A percentile compares a stretch with the other conserved stretches of the same genome.
Evolutionary conservation across 495 filamentous ascomycete species (phyloP).

Genomic region (Penicillium fimorum): DNA sequence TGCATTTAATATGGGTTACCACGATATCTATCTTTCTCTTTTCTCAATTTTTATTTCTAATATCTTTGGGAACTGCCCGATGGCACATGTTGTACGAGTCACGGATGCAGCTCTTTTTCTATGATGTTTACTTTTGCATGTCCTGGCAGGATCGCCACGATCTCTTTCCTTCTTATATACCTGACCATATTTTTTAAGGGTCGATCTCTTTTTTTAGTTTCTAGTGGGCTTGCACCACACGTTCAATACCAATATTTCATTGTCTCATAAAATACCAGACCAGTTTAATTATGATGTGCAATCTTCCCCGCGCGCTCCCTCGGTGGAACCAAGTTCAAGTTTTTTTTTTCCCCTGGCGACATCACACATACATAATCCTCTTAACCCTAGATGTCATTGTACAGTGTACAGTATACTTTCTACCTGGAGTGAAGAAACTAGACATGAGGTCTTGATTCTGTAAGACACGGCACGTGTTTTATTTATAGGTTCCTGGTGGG

Average conservation of each 20-base stretch:
- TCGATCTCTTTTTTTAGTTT: slow-evolving; percentile 5
- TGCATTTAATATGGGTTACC: slow-evolving; percentile 10
- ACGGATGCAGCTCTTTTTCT: slow-evolving; percentile 20
- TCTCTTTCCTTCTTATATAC: slow-evolving; percentile 11
- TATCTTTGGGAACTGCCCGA: slow-evolving; percentile 12
- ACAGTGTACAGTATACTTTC: background rate
- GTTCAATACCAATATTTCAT: slow-evolving; percentile 16
- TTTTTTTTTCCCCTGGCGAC: slow-evolving; percentile 20
- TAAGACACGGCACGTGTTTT: background rate
- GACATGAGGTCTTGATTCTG: background rate
- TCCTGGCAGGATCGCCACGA: slow-evolving; percentile 13
- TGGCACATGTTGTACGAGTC: slow-evolving; percentile 29
- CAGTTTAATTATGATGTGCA: slow-evolving; percentile 33
- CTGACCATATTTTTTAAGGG: slow-evolving; percentile 2
- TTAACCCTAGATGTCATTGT: background rate
- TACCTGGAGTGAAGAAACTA: background rate
- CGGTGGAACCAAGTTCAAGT: slow-evolving; percentile 15
- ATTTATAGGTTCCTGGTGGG: slow-evolving; percentile 4
- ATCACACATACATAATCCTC: slow-evolving; percentile 9
- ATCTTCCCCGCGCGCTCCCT: slow-evolving; percentile 24
- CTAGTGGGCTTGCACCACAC: slow-evolving; percentile 4
- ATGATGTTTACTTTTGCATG: slow-evolving; percentile 9
- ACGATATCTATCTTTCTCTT: slow-evolving; percentile 10
- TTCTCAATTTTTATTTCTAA: slow-evolving; percentile 11
- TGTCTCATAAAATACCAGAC: slow-evolving; percentile 11